Conservation (phyloP, 768 basidiomycete species). For the Russula sp. region DNA sequence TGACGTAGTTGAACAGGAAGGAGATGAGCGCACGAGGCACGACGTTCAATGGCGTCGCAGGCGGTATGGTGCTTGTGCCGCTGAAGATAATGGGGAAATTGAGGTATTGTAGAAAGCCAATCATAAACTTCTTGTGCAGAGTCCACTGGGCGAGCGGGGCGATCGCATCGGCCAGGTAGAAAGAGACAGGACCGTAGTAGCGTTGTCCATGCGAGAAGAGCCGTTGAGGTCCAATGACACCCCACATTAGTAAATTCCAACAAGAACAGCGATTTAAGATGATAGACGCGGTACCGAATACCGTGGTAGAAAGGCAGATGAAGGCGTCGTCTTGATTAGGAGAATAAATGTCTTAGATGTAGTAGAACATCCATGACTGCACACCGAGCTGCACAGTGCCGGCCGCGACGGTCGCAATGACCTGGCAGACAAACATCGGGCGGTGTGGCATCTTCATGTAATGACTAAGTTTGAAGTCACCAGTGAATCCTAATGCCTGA, state of each 20-base stretch:
- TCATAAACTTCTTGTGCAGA: conserved; percentile 28
- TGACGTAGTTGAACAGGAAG: conserved; percentile 35
- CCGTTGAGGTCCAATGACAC: conserved; percentile 69
- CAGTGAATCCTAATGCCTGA: conserved; percentile 62
- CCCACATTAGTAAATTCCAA: conserved; percentile 28
- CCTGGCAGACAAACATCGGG: conserved; percentile 66
- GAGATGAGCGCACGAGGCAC: conserved; percentile 35
- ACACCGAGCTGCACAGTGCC: conserved; percentile 74
- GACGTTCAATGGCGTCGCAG: conserved; percentile 39
- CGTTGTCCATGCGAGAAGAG: background rate
- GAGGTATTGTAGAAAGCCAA: conserved; percentile 48
- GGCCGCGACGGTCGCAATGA: conserved; percentile 59
- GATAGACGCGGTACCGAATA: conserved; percentile 74
- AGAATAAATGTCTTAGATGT: conserved; percentile 56
- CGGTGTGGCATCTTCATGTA: conserved; percentile 69
- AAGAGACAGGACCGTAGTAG: conserved; percentile 43
- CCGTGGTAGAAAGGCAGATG: conserved; percentile 62
- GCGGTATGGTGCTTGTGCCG: conserved; percentile 39
- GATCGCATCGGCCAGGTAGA: conserved; percentile 71
- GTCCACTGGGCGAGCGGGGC: conserved; percentile 53
- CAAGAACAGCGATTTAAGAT: conserved; percentile 41
- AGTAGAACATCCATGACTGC: conserved; percentile 69
- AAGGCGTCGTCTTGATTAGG: conserved; percentile 52
- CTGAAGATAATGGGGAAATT: conserved; percentile 45
- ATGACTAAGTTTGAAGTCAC: conserved; percentile 34